Evolutionary conservation across 805 yeast genomes (phyloP).

Genomic region (Teunomyces aglyptinius): DNA sequence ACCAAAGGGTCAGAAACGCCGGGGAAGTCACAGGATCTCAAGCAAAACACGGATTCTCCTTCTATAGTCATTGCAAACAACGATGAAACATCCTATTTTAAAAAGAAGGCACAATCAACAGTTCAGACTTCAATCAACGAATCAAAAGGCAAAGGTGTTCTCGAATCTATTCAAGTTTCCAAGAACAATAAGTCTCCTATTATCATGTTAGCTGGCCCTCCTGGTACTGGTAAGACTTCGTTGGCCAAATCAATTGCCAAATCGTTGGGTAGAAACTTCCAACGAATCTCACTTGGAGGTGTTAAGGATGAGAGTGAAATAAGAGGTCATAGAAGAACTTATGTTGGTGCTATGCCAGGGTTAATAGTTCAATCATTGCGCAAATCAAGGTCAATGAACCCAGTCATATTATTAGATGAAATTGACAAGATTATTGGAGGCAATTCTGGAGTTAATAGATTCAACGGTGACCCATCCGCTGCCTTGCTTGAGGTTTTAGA

Average conservation of each 20-base stretch:
- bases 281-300: conserved; percentile 83
- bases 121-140: conserved; percentile 15
- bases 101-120: conserved; percentile 21
- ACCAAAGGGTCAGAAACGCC: conserved; percentile 10
- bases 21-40: conserved; percentile 2
- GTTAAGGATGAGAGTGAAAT: conserved; percentile 86
- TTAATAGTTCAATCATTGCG: conserved; percentile 72
- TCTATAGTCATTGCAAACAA: conserved; percentile 33
- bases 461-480: conserved; percentile 86
- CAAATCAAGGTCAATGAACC: conserved; percentile 74
- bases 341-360: conserved; percentile 93
- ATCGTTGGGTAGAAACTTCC: conserved; percentile 71
- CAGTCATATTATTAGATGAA: conserved; percentile 80
- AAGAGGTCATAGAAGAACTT: conserved; percentile 87
- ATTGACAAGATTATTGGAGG: conserved; percentile 75
- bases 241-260: conserved; percentile 78
- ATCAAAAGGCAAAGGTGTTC: conserved; percentile 9
- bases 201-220: conserved; percentile 82
- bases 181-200: conserved; percentile 63
- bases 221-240: conserved; percentile 91
- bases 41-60: conserved; percentile 1
- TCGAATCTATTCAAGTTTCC: conserved; percentile 19
- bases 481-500: conserved; percentile 85
- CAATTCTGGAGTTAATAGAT: conserved; percentile 38
- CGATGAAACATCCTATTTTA: conserved; percentile 31